Conservation (phyloP, 1,139 yeast species). For the Candida tropicalis region DNA sequence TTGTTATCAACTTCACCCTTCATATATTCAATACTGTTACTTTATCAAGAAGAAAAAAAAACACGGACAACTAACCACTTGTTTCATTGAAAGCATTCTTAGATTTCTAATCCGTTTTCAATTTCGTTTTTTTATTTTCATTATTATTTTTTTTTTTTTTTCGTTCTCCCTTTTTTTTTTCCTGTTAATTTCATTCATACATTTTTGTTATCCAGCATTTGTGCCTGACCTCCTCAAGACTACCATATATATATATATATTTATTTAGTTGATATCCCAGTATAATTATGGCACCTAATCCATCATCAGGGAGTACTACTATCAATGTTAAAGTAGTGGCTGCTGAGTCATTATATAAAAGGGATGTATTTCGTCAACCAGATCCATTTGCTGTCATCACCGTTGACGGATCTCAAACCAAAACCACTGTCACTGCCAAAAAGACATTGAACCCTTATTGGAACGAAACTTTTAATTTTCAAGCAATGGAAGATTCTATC, state of each 20-base stretch:
- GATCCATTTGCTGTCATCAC: conserved; percentile 98
- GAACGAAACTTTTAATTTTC: conserved; percentile 86
- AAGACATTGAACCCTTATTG: conserved; percentile 96
- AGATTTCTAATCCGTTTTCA: conserved; percentile 2
- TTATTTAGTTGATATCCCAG: neutral
- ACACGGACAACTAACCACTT: neutral
- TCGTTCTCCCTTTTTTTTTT: conserved; percentile 5
- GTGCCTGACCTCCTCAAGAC: neutral
- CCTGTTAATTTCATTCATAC: neutral
- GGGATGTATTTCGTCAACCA: conserved; percentile 94
- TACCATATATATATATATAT: neutral
- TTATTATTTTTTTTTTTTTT: conserved; percentile 4
- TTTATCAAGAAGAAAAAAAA: neutral
- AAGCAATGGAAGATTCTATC: conserved; percentile 81
- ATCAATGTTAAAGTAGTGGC: conserved; percentile 85
- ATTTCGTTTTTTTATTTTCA: neutral
- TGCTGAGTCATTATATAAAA: conserved; percentile 91
- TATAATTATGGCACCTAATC: conserved; percentile 7
- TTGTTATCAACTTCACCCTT: too few relatives aligned
- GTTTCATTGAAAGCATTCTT: too few relatives aligned
- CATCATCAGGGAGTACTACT: conserved; percentile 21
- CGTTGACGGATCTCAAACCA: conserved; percentile 95
- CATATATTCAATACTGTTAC: too few relatives aligned
- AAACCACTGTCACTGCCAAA: conserved; percentile 90
- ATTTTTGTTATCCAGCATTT: conserved; percentile 3